These are phyloP conservation scores for Eucalyptus paniculata DNA, from an alignment of 345 rosid genomes.

Conservation along the genomic window DNA sequence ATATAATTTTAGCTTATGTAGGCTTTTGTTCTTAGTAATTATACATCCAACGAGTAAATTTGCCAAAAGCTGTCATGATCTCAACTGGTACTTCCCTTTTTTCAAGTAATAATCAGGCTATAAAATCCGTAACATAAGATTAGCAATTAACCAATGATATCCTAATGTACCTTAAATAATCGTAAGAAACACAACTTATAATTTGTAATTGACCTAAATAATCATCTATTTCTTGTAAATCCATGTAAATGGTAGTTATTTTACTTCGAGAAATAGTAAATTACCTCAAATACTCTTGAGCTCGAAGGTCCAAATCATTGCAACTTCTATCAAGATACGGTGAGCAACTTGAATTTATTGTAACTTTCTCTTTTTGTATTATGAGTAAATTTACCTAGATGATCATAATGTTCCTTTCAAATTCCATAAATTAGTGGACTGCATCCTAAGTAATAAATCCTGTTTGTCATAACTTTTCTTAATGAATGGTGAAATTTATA, in stretches of 20 bases:
- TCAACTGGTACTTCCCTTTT: background rate
- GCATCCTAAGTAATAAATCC: background rate
- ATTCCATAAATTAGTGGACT: background rate
- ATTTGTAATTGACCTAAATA: background rate
- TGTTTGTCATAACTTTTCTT: background rate
- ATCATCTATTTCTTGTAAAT: background rate
- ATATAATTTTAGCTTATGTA: background rate
- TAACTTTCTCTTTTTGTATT: background rate
- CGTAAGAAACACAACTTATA: background rate
- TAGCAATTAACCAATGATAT: background rate
- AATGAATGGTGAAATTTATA: background rate
- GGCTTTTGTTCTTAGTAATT: background rate
- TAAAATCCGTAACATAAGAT: background rate
- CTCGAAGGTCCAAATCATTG: background rate
- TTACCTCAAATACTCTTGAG: background rate
- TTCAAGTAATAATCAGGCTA: background rate
- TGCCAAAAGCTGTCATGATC: rapidly evolving
- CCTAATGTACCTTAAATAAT: background rate
- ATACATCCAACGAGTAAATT: rapidly evolving
- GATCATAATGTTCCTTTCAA: background rate
- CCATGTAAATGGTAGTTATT: background rate
- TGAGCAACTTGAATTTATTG: background rate
- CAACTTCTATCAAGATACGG: background rate
- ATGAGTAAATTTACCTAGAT: background rate
- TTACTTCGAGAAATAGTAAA: background rate